Evolutionary conservation across 2,329 filamentous ascomycete species (phyloP).

Genomic region (Aspergillus unguis): DNA sequence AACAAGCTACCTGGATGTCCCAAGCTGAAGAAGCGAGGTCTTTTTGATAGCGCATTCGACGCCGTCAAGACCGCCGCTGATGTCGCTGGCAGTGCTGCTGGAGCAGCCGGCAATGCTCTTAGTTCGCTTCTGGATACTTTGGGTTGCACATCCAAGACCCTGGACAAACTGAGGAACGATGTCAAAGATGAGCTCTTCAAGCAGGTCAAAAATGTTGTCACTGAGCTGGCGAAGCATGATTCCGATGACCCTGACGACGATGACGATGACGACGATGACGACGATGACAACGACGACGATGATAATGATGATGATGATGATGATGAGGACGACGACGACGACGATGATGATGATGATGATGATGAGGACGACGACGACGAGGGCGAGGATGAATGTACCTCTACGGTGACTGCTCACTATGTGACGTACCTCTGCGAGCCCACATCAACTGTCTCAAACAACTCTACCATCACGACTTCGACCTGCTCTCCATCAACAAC

Average conservation of each 20-base stretch:
- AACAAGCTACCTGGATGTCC: no score
- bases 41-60: not conserved
- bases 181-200: not conserved
- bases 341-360: not conserved
- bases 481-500: constrained; percentile 5
- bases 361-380: not conserved
- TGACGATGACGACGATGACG: not conserved
- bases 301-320: not conserved
- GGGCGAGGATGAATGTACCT: not conserved
- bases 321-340: not conserved
- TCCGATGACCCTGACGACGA: not conserved
- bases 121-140: not conserved
- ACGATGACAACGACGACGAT: not conserved
- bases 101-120: not conserved
- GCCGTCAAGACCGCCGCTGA: not conserved
- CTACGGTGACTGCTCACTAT: not conserved
- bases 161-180: not conserved
- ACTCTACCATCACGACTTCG: not conserved
- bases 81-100: not conserved
- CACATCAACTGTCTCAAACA: not conserved
- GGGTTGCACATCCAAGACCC: not conserved
- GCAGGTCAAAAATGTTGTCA: not conserved
- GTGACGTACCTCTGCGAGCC: constrained; percentile 6
- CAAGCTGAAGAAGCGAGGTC: not conserved
- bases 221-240: not conserved